Conservation (phyloP, 345 rosid species). For the Psidium friedrichsthalianum region DNA sequence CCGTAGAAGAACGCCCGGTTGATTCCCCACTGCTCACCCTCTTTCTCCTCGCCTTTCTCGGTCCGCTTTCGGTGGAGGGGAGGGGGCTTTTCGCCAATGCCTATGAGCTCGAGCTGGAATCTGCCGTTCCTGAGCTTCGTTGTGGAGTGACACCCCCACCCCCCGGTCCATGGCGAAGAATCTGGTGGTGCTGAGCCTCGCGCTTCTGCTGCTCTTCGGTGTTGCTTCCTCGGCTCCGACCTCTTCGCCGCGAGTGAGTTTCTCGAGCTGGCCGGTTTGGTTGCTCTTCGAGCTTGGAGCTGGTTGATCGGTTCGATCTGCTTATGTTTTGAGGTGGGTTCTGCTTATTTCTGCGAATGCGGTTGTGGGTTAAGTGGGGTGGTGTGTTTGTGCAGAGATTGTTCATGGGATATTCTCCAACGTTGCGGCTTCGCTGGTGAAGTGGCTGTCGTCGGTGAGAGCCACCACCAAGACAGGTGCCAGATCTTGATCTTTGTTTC, state of each 20-base stretch:
- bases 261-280: background rate
- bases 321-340: background rate
- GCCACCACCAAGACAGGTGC: conserved; percentile 84
- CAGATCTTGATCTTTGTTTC: conserved; percentile 15
- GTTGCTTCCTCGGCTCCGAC: conserved; percentile 56
- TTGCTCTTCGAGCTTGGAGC: background rate
- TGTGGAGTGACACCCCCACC: background rate
- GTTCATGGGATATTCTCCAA: conserved; percentile 66
- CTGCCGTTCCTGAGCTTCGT: background rate
- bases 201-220: conserved; percentile 39
- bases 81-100: conserved; percentile 6
- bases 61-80: background rate
- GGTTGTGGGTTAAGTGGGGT: background rate
- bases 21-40: too few species aligned
- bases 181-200: conserved; percentile 26
- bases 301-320: background rate
- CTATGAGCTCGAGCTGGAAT: conserved; percentile 7
- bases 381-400: conserved; percentile 50
- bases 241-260: conserved; percentile 86
- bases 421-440: conserved; percentile 56
- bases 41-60: background rate
- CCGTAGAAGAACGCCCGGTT: background rate
- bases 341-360: background rate
- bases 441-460: conserved; percentile 92
- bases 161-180: conserved; percentile 39